Evolutionary conservation across 257 asterid species (phyloP).

Genomic region (Capsicum pubescens): DNA sequence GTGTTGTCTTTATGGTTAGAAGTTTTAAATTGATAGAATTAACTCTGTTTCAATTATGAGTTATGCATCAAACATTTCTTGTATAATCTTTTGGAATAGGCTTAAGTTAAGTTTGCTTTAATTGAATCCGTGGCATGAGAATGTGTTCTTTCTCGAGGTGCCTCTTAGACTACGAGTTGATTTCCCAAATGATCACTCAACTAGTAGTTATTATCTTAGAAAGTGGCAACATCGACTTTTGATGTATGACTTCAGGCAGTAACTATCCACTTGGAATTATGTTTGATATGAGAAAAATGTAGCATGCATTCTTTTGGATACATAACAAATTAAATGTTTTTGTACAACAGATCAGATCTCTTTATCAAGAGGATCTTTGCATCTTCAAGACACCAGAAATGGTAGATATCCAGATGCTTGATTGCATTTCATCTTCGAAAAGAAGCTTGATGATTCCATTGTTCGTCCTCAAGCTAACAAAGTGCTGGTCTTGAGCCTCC

Average conservation of each 20-base stretch:
- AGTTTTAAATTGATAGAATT: not conserved
- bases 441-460: slow-evolving; percentile 56
- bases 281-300: not conserved
- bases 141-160: too few species aligned
- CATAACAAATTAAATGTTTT: not conserved
- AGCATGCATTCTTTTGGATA: not conserved
- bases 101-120: not conserved
- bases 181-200: too few species aligned
- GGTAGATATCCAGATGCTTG: slow-evolving; percentile 57
- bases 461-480: slow-evolving; percentile 54
- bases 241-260: not conserved
- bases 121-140: too few species aligned
- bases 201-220: not conserved
- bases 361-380: slow-evolving; percentile 38
- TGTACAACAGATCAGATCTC: slow-evolving; percentile 16
- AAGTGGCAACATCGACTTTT: not conserved
- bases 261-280: not conserved
- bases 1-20: not conserved
- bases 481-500: slow-evolving; percentile 42
- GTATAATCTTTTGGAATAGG: not conserved
- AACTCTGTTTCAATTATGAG: not conserved
- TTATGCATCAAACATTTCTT: not conserved
- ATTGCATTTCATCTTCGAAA: slow-evolving; percentile 59
- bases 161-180: too few species aligned
- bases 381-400: slow-evolving; percentile 54